A percentile compares a stretch with the other conserved stretches of the same genome.
Conservation (phyloP, 495 filamentous ascomycete species). For the Penicillium pulvis region DNA sequence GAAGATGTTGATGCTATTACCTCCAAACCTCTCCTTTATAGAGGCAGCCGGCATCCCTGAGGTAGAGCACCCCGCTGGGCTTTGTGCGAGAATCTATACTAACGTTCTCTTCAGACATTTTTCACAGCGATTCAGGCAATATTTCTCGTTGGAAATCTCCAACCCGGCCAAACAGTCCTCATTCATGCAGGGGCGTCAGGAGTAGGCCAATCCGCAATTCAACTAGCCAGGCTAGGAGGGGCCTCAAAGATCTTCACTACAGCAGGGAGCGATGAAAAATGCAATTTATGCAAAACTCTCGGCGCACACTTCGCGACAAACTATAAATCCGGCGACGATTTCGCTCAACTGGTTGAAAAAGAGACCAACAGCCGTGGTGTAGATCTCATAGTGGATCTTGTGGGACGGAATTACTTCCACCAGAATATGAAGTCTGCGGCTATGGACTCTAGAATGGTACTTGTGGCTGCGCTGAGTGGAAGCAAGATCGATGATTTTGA, state of each 20-base stretch:
- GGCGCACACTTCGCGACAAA: background rate
- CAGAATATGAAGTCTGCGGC: background rate
- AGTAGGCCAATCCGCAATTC: background rate
- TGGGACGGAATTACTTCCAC: background rate
- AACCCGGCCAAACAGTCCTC: background rate
- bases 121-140: background rate
- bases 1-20: background rate
- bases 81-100: too few relatives aligned
- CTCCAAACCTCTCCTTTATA: background rate
- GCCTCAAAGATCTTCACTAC: background rate
- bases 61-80: background rate
- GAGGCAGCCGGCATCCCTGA: background rate
- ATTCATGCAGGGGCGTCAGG: background rate
- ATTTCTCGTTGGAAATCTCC: background rate
- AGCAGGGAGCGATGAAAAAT: background rate
- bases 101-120: background rate
- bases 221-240: background rate
- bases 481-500: slow-evolving; percentile 1
- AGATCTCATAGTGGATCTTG: background rate
- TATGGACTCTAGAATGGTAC: background rate
- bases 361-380: background rate
- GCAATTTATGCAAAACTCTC: background rate
- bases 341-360: background rate
- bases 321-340: background rate
- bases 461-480: background rate